Conservation (phyloP, 495 filamentous ascomycete species). For the Talaromyces ruber region DNA sequence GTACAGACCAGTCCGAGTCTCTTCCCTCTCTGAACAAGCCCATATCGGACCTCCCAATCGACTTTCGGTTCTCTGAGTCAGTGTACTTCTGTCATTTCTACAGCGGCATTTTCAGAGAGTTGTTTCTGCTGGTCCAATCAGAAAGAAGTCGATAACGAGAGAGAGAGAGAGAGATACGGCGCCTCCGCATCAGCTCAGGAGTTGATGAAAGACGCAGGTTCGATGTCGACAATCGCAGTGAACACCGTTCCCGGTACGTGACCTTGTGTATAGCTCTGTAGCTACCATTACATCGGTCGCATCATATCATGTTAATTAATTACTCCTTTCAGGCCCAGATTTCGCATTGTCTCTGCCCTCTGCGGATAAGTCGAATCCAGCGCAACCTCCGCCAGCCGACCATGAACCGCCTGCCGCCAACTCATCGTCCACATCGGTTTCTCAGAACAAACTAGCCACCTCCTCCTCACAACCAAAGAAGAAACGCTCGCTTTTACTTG, state of each 20-base stretch:
- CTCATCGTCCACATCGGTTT: constrained; percentile 10
- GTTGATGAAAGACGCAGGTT: constrained; percentile 1
- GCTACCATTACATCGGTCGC: not conserved
- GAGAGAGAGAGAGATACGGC: not conserved
- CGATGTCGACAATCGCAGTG: constrained; percentile 1
- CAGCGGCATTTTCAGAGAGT: not conserved
- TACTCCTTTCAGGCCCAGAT: constrained; percentile 14
- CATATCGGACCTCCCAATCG: not conserved
- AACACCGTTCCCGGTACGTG: not conserved
- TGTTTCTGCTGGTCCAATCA: not conserved
- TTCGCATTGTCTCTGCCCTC: constrained; percentile 21
- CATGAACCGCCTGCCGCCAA: constrained; percentile 17
- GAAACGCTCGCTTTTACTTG: constrained; percentile 46
- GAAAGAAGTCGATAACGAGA: not conserved
- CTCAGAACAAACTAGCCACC: not conserved
- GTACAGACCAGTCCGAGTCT: not conserved
- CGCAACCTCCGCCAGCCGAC: constrained; percentile 14
- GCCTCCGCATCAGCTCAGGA: constrained; percentile 1
- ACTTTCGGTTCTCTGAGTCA: not conserved
- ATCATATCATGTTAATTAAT: not conserved
- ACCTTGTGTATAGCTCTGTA: not conserved
- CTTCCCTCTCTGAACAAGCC: not conserved
- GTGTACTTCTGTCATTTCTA: not conserved
- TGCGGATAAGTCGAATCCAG: constrained; percentile 19
- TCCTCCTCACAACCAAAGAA: constrained; percentile 38